phyloP scores from a whole-genome alignment of 73 alveolate species.

The Durusdinium trenchii region DNA sequence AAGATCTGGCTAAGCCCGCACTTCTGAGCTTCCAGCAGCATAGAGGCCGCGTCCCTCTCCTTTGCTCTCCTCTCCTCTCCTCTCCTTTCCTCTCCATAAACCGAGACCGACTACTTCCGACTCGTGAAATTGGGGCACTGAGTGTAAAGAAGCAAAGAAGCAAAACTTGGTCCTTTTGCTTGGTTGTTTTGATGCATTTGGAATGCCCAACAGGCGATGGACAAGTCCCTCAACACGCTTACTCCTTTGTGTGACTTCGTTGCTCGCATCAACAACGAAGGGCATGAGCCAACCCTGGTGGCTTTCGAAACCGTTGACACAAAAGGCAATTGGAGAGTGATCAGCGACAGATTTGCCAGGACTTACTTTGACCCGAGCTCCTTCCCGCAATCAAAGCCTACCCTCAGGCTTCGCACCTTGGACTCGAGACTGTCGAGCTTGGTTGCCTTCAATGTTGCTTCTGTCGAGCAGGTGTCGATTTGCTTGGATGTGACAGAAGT shows the following conservation, averaged over 20 bases:
- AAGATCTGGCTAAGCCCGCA: too few relatives aligned
- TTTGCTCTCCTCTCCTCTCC: too few relatives aligned
- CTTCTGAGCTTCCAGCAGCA: too few relatives aligned
- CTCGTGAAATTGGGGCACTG: too few relatives aligned
- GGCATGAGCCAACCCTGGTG: conserved; percentile 50
- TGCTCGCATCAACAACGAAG: conserved; percentile 94
- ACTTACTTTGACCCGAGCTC: conserved; percentile 60
- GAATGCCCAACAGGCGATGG: conserved; percentile 77
- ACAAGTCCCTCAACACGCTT: conserved; percentile 83
- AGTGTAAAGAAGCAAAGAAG: too few relatives aligned
- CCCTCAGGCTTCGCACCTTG: neutral
- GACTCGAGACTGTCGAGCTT: neutral
- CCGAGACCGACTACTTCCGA: too few relatives aligned
- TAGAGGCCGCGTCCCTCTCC: too few relatives aligned
- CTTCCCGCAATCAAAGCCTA: conserved; percentile 50
- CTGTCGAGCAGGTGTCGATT: neutral
- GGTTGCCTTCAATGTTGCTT: neutral
- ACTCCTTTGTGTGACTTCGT: conserved; percentile 91
- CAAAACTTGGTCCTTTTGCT: too few relatives aligned
- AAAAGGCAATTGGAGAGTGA: conserved; percentile 60
- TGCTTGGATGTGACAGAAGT: neutral
- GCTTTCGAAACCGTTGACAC: conserved; percentile 93
- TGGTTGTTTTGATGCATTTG: neutral
- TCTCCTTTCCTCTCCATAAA: too few relatives aligned
- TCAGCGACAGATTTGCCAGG: conserved; percentile 82